Conservation (phyloP, 192 early-diverging fungal genomes). For the Gorgonomyces haynaldii region DNA sequence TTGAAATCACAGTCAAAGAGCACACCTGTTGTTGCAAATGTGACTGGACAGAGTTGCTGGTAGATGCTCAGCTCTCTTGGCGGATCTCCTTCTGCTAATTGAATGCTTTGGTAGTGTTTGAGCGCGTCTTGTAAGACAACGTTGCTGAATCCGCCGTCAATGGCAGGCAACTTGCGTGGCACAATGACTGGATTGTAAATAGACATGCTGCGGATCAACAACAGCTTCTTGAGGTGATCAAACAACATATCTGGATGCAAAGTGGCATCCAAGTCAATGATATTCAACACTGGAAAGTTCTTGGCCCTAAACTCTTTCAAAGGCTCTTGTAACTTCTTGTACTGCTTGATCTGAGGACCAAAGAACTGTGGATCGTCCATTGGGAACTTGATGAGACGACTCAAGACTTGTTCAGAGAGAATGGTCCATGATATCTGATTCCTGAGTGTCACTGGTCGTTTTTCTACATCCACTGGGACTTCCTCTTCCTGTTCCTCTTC, state of each 20-base stretch:
- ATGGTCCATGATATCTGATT: conserved; percentile 28
- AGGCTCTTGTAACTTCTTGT: neutral
- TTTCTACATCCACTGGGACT: conserved; percentile 1
- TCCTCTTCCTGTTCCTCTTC: conserved; percentile 13
- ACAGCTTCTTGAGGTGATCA: conserved; percentile 11
- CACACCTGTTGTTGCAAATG: conserved; percentile 13
- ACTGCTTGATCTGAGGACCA: conserved; percentile 8
- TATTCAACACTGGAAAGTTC: conserved; percentile 18
- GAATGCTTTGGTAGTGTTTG: conserved; percentile 14
- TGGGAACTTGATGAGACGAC: conserved; percentile 30
- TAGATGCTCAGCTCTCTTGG: conserved; percentile 26
- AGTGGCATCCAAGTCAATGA: conserved; percentile 30
- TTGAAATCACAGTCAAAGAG: conserved; percentile 8
- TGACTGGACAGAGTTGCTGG: conserved; percentile 30
- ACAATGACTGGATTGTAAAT: conserved; percentile 7
- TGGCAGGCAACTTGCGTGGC: conserved; percentile 11
- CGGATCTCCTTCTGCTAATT: conserved; percentile 31
- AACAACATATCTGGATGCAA: conserved; percentile 31
- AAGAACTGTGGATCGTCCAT: conserved; percentile 25
- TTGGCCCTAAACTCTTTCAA: conserved; percentile 12
- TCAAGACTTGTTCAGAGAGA: conserved; percentile 27
- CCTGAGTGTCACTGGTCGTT: conserved; percentile 10
- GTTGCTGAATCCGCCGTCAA: conserved; percentile 26
- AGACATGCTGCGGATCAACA: conserved; percentile 20
- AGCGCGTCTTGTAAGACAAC: conserved; percentile 24